phyloP scores from a whole-genome alignment of 2,329 filamentous ascomycete genomes.

The Fusarium sp. region DNA sequence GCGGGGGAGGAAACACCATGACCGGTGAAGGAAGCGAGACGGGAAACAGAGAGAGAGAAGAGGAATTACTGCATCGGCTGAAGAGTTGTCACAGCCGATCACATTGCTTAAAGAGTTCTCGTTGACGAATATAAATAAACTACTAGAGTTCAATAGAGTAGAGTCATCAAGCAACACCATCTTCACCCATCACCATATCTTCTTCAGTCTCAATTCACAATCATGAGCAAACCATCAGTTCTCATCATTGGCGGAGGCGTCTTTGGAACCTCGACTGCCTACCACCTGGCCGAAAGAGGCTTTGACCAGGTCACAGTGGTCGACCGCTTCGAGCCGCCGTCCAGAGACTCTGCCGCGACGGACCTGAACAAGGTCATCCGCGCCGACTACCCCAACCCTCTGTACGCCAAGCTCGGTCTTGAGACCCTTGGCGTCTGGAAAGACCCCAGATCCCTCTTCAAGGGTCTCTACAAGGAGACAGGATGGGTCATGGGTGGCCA shows the following conservation, averaged over 20 bases:
- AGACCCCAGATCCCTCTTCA: conserved; percentile 43
- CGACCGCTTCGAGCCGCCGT: conserved; percentile 56
- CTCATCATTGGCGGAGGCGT: conserved; percentile 59
- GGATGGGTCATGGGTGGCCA: conserved; percentile 48
- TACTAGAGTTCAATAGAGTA: conserved; percentile 40
- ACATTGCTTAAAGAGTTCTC: conserved; percentile 40
- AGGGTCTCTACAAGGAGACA: conserved; percentile 46
- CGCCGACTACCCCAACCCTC: conserved; percentile 68
- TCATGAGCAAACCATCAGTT: conserved; percentile 47
- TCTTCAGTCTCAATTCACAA: background rate
- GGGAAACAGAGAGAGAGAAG: background rate
- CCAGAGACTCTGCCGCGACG: conserved; percentile 64
- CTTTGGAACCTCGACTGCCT: conserved; percentile 63
- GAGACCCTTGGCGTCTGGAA: conserved; percentile 48
- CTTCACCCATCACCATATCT: background rate
- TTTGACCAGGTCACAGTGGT: conserved; percentile 61
- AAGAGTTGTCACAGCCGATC: conserved; percentile 40
- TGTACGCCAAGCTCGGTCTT: conserved; percentile 62
- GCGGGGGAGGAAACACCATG: conserved; percentile 5
- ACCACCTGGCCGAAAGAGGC: conserved; percentile 56
- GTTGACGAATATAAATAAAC: background rate
- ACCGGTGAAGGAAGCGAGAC: background rate
- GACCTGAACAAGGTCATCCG: conserved; percentile 73
- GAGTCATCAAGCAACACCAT: background rate
- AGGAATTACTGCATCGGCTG: conserved; percentile 1